Conservation (phyloP, 1,284 basidiomycete species). For the Anthracocystis walkeri region DNA sequence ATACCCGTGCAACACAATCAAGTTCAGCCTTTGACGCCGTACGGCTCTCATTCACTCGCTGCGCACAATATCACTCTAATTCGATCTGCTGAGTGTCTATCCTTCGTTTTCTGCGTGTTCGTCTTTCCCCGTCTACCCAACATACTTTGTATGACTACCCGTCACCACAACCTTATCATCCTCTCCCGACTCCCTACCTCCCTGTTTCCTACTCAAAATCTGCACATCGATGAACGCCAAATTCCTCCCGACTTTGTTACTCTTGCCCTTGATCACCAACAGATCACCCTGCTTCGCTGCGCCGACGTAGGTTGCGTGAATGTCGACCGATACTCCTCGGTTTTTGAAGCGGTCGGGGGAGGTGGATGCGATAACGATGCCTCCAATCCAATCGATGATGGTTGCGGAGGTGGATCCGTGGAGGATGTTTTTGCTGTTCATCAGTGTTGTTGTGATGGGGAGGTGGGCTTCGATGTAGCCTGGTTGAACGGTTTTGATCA, state of each 20-base stretch:
- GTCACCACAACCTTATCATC: slow-evolving; percentile 42
- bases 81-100: no score
- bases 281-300: slow-evolving; percentile 50
- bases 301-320: slow-evolving; percentile 51
- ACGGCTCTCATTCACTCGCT: neutral
- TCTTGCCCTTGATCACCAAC: slow-evolving; percentile 46
- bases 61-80: neutral
- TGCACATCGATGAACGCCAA: slow-evolving; percentile 57
- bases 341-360: slow-evolving; percentile 38
- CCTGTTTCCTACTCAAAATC: slow-evolving; percentile 35
- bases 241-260: slow-evolving; percentile 50
- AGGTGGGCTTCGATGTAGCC: slow-evolving; percentile 50
- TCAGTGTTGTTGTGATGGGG: slow-evolving; percentile 34
- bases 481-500: slow-evolving; percentile 25
- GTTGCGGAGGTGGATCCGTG: slow-evolving; percentile 59
- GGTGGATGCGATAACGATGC: slow-evolving; percentile 52
- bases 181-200: slow-evolving; percentile 19
- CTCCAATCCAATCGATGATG: slow-evolving; percentile 57
- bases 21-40: no score
- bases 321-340: slow-evolving; percentile 54
- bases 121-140: no score
- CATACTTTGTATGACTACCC: slow-evolving; percentile 50
- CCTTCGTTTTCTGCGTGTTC: no score
- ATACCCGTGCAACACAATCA: neutral
- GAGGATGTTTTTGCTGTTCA: slow-evolving; percentile 54